phyloP scores from a whole-genome alignment of 768 basidiomycete genomes.

The Calocybe gangraenosa region DNA sequence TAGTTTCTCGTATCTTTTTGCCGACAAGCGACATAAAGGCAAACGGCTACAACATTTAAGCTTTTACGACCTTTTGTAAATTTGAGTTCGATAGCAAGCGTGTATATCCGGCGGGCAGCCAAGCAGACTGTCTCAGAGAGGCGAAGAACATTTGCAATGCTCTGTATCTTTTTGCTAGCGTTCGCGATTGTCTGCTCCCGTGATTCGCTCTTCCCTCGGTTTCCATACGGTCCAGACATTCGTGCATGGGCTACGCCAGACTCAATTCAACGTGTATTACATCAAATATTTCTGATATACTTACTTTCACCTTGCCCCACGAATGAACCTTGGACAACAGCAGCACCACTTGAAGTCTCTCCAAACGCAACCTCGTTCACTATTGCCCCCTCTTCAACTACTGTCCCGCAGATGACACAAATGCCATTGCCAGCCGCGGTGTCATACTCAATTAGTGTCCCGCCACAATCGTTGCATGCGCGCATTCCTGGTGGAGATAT shows the following conservation, averaged over 20 bases:
- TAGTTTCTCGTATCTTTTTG: conserved; percentile 88
- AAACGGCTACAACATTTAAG: conserved; percentile 92
- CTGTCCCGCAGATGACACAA: conserved; percentile 82
- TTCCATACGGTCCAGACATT: conserved; percentile 80
- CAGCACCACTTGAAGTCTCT: conserved; percentile 89
- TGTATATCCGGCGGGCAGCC: conserved; percentile 84
- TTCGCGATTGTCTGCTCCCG: conserved; percentile 90
- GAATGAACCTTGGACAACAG: conserved; percentile 92
- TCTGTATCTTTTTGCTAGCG: conserved; percentile 80
- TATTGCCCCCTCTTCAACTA: conserved; percentile 90
- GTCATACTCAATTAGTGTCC: conserved; percentile 83
- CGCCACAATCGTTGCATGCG: conserved; percentile 73
- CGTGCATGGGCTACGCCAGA: conserved; percentile 65
- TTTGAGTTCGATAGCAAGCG: conserved; percentile 88
- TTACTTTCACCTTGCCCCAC: conserved; percentile 88
- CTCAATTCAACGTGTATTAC: neutral
- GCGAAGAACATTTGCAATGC: conserved; percentile 71
- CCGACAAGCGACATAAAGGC: conserved; percentile 90
- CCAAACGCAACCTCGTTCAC: conserved; percentile 94
- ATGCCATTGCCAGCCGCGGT: conserved; percentile 81
- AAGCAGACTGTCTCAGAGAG: conserved; percentile 79
- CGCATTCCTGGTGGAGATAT: conserved; percentile 25
- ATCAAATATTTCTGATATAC: conserved; percentile 25
- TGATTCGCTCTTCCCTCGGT: conserved; percentile 74
- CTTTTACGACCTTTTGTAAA: conserved; percentile 93